Evolutionary conservation across 371 early-diverging fungal species (phyloP).

Genomic region (Mortierella sp.): DNA sequence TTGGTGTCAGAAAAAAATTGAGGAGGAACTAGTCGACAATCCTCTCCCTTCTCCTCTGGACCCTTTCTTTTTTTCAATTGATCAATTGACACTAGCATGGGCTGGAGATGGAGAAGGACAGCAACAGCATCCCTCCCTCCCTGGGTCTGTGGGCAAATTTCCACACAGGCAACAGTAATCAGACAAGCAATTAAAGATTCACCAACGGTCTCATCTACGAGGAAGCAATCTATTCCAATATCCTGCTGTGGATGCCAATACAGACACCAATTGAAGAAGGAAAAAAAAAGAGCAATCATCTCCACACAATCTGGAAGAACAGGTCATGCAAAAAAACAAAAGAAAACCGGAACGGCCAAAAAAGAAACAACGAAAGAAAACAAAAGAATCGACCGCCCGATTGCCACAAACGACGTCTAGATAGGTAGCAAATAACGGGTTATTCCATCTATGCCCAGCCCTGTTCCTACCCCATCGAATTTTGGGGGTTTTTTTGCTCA

Average conservation of each 20-base stretch:
- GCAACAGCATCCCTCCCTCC: background rate
- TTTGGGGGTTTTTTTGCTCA: no score
- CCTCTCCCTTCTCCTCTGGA: background rate
- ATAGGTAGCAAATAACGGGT: background rate
- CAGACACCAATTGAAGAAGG: background rate
- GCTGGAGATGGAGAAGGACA: background rate
- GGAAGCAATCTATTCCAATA: background rate
- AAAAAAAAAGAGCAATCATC: background rate
- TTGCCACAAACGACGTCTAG: background rate
- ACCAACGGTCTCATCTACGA: background rate
- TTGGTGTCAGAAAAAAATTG: background rate
- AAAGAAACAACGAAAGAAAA: background rate
- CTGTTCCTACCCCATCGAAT: no score
- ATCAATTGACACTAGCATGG: background rate
- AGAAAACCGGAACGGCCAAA: conserved; percentile 1
- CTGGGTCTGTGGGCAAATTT: background rate
- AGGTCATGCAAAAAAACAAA: background rate
- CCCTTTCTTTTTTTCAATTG: background rate
- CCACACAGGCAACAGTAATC: background rate
- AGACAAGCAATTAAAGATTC: background rate
- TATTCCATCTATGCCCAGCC: background rate
- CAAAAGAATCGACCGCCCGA: background rate
- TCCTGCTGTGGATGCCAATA: background rate
- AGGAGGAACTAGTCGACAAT: background rate
- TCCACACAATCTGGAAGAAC: background rate